Percentiles rank a stretch among this genome's conserved stretches.
Evolutionary conservation across 352 stramenopile genomes (phyloP).

Genomic region (Pythium insidiosum): DNA sequence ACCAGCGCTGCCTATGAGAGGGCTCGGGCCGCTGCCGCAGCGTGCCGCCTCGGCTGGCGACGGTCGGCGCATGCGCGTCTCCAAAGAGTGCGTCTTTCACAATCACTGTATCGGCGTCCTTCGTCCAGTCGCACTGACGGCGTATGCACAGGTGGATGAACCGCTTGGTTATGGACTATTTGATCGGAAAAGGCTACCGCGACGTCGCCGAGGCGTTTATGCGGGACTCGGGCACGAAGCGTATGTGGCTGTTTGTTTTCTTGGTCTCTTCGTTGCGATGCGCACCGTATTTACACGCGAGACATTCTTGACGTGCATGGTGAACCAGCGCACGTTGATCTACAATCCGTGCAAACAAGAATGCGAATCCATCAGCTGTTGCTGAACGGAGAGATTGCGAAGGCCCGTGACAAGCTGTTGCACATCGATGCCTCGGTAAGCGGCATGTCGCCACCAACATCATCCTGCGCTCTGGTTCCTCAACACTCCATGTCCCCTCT

Average conservation of each 20-base stretch:
- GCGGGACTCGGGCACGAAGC: conserved; percentile 58
- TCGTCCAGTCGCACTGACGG: background rate
- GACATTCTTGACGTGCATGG: too few species aligned
- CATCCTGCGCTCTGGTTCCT: background rate
- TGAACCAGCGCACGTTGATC: conserved; percentile 53
- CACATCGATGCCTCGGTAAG: conserved; percentile 38
- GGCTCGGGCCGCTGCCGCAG: conserved; percentile 10
- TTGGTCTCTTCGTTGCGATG: too few species aligned
- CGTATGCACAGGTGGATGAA: conserved; percentile 49
- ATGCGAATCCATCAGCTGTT: conserved; percentile 67
- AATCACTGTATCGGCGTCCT: too few species aligned
- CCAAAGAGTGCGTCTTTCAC: conserved; percentile 68
- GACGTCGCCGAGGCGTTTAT: conserved; percentile 72
- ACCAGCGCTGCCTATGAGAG: too few species aligned
- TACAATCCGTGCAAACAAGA: conserved; percentile 64
- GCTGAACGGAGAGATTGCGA: conserved; percentile 49
- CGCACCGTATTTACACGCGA: too few species aligned
- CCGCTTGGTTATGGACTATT: conserved; percentile 72
- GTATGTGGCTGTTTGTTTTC: conserved; percentile 34
- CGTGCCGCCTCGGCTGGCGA: conserved; percentile 10
- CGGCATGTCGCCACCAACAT: background rate
- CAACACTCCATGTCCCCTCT: background rate
- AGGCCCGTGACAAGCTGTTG: conserved; percentile 42
- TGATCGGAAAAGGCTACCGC: conserved; percentile 73
- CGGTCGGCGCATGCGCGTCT: conserved; percentile 47